These are phyloP conservation scores for Nakataea oryzae DNA, from an alignment of 2,329 filamentous ascomycete species.

Conservation along the genomic window DNA sequence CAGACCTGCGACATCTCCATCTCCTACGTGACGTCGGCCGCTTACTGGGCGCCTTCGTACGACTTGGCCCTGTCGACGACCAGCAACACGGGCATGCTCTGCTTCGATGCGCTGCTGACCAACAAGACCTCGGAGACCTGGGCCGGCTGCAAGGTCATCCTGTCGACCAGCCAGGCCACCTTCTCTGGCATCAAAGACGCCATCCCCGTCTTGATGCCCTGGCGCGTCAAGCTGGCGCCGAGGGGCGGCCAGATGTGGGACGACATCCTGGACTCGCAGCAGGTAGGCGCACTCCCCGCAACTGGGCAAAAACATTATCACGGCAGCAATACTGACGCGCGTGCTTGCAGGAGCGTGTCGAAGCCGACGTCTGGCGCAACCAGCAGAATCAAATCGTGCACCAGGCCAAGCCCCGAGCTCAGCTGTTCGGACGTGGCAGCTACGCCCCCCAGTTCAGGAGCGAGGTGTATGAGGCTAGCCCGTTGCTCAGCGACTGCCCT, in stretches of 20 bases:
- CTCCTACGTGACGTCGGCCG: slow-evolving; percentile 48
- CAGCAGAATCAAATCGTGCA: slow-evolving; percentile 12
- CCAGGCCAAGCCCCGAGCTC: slow-evolving; percentile 18
- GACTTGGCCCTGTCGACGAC: slow-evolving; percentile 51
- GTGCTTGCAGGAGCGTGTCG: slow-evolving; percentile 16
- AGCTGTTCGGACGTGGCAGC: slow-evolving; percentile 21
- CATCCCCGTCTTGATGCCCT: slow-evolving; percentile 43
- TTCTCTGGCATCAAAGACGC: slow-evolving; percentile 44
- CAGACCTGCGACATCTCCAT: slow-evolving; percentile 35
- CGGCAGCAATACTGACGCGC: no score
- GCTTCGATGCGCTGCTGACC: slow-evolving; percentile 51
- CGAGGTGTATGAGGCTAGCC: no score
- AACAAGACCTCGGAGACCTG: slow-evolving; percentile 56
- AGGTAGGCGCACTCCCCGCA: slow-evolving; percentile 9
- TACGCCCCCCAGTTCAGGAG: no score
- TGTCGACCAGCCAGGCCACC: slow-evolving; percentile 53
- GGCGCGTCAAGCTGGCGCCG: slow-evolving; percentile 41
- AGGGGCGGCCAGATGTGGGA: slow-evolving; percentile 10
- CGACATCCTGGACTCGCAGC: slow-evolving; percentile 24
- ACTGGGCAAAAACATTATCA: no score
- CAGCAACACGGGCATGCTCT: slow-evolving; percentile 37
- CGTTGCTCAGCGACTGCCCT: no score
- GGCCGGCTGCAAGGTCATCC: slow-evolving; percentile 46
- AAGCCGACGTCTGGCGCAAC: slow-evolving; percentile 18
- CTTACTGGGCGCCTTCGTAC: slow-evolving; percentile 51